Evolutionary conservation across 768 basidiomycete species (phyloP).

Genomic region (Lactifluus rugatus): DNA sequence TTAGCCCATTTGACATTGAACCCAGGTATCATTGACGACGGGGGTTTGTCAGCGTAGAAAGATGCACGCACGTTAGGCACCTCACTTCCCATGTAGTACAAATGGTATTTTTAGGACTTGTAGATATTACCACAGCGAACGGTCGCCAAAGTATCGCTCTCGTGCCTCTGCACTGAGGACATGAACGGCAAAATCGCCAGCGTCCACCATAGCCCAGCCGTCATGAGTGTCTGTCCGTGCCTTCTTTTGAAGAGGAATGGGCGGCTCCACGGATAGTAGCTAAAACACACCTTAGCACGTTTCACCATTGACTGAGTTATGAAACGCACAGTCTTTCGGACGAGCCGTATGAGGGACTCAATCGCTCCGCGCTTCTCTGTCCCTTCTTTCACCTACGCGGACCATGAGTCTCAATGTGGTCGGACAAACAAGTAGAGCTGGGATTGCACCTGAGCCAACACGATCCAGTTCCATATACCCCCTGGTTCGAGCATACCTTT

Average conservation of each 20-base stretch:
- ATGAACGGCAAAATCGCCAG: slow-evolving; percentile 72
- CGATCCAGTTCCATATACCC: slow-evolving; percentile 69
- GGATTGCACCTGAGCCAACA: slow-evolving; percentile 56
- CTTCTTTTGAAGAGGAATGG: slow-evolving; percentile 53
- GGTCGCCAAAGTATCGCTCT: slow-evolving; percentile 51
- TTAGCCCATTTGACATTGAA: not conserved
- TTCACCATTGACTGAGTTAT: not conserved
- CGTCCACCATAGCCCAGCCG: slow-evolving; percentile 82
- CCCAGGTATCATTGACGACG: not conserved
- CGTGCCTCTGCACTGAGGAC: slow-evolving; percentile 56
- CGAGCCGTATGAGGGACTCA: slow-evolving; percentile 59
- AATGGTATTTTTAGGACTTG: not conserved
- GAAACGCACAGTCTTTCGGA: slow-evolving; percentile 57
- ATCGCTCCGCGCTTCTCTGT: slow-evolving; percentile 72
- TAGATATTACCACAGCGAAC: slow-evolving; percentile 24
- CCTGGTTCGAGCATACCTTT: slow-evolving; percentile 44
- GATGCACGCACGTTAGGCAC: not conserved
- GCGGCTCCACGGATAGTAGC: slow-evolving; percentile 51
- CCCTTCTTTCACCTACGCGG: slow-evolving; percentile 61
- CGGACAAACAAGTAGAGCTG: not conserved
- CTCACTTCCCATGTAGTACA: not conserved
- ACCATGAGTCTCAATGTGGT: not conserved
- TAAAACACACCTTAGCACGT: slow-evolving; percentile 24
- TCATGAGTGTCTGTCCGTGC: slow-evolving; percentile 49
- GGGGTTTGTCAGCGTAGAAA: not conserved